Evolutionary conservation across 495 filamentous ascomycete genomes (phyloP), one percentile per base, ranked within the genome.

Genomic region (Darksidea phi): DNA sequence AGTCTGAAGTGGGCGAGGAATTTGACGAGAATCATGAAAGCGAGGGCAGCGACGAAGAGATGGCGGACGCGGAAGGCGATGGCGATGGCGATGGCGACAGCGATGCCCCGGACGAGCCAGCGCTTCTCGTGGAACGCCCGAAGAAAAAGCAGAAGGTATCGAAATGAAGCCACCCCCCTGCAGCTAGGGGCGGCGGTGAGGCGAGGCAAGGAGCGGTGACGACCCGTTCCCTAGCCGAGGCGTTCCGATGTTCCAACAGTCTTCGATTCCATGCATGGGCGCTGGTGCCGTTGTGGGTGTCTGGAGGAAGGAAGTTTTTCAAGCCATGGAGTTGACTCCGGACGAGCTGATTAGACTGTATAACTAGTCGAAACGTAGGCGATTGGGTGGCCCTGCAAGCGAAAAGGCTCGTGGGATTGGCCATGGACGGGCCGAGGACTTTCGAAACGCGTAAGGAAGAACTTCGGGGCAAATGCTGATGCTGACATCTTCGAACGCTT

Each of bases 1-100:
- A 99, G 61, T 92, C 88, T 18, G 95, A 99, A 61, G 91, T 96
- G 0, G 95, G 91, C 1, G 95, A 99, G 75, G 95, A 99, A 72
- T 99, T 85, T 63, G 95, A 99, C 75, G 89, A 85, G 45, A 86
- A 82, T 26, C 93, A 96, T 68, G 88, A 94, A 74, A 96, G 89
- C 54, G 91, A 89, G 43, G 84, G 75, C n/a, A 87, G 84, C 36
- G 86, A 86, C 59, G 82, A 70, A 4, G 84, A 85, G 62, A 85
- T 85, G 82, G 81, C 72, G 12, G 84, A 83, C 71, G 84, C 76
- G 2, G 81, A 74, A 46, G 56, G 37, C 26, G 83, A 74, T 45
- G 80, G 70, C 18, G 82, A 76, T 51, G 18, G 28, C 10, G 28
- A 10, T 32, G 28, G 28, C 10, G 28, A 32, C 28, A 10, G 28